Evolutionary conservation across 345 rosid genomes (phyloP), one percentile per base, ranked within the genome.

Genomic region (Syzygium aqueum): DNA sequence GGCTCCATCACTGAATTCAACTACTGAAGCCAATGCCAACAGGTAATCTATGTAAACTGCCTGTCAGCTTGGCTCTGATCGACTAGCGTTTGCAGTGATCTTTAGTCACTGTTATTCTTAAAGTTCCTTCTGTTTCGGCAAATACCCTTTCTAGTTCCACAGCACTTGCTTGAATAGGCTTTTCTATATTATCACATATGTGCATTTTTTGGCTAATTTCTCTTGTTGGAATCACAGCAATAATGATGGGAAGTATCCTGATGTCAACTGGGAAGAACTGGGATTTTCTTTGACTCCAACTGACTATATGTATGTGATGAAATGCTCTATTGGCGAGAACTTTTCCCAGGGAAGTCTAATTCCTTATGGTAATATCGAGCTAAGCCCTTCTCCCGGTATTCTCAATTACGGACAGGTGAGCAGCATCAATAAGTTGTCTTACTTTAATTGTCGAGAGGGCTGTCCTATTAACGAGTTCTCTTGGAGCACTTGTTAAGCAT

Each of bases 331-430:
- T 21, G 89, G 85, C 11, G 88, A 85, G 25, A 85, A 51, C 4
- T 93, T 91, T 85, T 28, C 89, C 23, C 52, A 85, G 15, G 93
- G 93, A 77, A 49, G 59, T 22, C 80, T 89, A 49, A 85, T 85
- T 61, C 91, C 80, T 46, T 93, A 51, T 77, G 89, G 90, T 23
- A 91, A 88, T 88, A 84, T 93, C 11, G 90, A 91, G 88, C 77
- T 91, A 15, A 92, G 89, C 78, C 95, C 95, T 50, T 61, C 89
- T 14, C 85, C 93, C 14, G 90, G 89, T 65, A 84, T 93, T 21
- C 85, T 93, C n/a, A 92, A 93, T 85, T 92, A 92, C 83, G 95
- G 92, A 57, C 94, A 93, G 92, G 95, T 89, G 51, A 87, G 73
- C 67, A 6, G 12, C 12, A 25, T 33, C 84, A 52, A 57, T 13